Base-by-base conservation (phyloP, 2,329 filamentous ascomycete genomes). In the Colletotrichum kahawae region DNA sequence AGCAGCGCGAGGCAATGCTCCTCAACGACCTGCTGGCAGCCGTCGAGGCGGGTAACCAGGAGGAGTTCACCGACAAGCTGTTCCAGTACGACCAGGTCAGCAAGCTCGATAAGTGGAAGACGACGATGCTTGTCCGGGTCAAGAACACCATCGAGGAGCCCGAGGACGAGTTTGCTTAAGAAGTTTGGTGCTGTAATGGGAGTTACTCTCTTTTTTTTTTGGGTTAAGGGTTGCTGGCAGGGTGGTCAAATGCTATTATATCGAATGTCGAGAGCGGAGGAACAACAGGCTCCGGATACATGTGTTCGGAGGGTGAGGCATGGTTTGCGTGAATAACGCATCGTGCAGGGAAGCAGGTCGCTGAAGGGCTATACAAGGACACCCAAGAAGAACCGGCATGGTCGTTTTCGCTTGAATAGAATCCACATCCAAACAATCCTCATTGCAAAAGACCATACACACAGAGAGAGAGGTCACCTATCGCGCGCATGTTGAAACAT, bases 81-180 rank as follows among this genome's bases (percentile, higher is more conserved):
- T 98, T 94, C 88, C 93, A 96, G 83, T 98, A 92, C 82, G 95
- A 98, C 83, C 95, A 97, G 87, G 89, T 98, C 87, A 97, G 93
- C 87, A 97, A 97, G 88, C 87, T 98, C 81, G 96, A 98, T 83
- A 97, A 96, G 88, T 98, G 96, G 96, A 98, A 98, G 93, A 98
- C 95, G 66, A 95, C 93, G 36, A 87, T 98, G 73, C 85, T 98
- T 77, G 87, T 98, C 81, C 91, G 92, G 79, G 90, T 98, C 81
- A 98, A 98, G 92, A 93, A 93, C 80, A 89, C 89, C 69, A 97
- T 98, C 80, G 93, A 96, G 85, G 88, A 84, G 77, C 82, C 83
- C 21, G 84, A 85, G 67, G 85, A 86, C 68, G 85, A 87, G 80
- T 86, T 86, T 81, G 84, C 85, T 36, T 86, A 82, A 63, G 18